Evolutionary conservation across 2,329 filamentous ascomycete species (phyloP), one percentile per base, ranked within the genome.

Genomic region (Aureobasidium sp.): DNA sequence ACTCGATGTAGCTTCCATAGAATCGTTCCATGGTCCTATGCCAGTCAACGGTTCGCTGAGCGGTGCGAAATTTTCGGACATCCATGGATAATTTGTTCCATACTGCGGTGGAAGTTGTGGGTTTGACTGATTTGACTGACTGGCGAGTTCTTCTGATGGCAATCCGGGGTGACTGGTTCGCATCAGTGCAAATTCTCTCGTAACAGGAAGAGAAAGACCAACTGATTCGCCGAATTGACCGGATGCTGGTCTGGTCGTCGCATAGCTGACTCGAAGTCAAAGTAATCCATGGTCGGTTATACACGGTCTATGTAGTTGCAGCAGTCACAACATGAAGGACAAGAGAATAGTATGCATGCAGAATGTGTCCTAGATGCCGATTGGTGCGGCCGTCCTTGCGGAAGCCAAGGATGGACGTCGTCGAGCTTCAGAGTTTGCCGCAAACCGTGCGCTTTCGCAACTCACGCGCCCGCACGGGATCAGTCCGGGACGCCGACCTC

Each of bases 121-220:
- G 20, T 20, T 20, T 20, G 20, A 20, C 3, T 42, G 17, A 29
- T 48, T 13, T 36, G 41, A 46, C 34, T 37, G 42, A 15, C 5
- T 36, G 2, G 39, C 42, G 13, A 23, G 29, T 20, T 48, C 41
- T 39, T 58, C 41, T 29, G 55, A 58, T 37, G 41, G 42, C 55
- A 58, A 32, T 37, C 39, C 55, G 29, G 55, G 27, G 8, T 58
- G 55, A 42, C 55, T 58, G 55, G 42, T 58, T 42, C 44, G 34
- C 44, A 60, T 60, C 57, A 60, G 57, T 46, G 41, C 44, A 51
- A 51, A 60, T 50, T 60, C 57, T 60, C 55, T 60, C 46, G 34
- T 60, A 36, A 44, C 32, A 60, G 32, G 44, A 41, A 42, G 32
- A 50, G 57, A 60, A 60, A 51, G 57, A 60, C 44, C 27, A 51